Evolutionary conservation across 306 rosid species (phyloP).

Genomic region (Ormosia semicastrata): DNA sequence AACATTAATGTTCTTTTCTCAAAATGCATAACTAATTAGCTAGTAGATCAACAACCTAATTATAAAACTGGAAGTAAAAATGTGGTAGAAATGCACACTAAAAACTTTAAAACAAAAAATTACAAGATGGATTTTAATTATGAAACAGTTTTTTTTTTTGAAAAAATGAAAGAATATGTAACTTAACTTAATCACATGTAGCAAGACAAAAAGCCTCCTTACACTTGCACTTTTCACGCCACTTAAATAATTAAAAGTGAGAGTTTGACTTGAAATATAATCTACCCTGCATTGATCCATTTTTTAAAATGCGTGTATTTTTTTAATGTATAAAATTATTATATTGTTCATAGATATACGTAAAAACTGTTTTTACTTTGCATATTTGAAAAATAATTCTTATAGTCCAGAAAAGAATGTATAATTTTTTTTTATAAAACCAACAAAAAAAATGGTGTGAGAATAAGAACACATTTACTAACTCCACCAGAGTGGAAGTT

Average conservation of each 20-base stretch:
- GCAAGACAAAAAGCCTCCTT: slow-evolving; percentile 19
- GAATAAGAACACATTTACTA: not conserved
- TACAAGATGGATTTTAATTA: not conserved
- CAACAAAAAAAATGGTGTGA: too few relatives aligned
- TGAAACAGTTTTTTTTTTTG: not conserved
- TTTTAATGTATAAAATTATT: not conserved
- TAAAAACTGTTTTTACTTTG: too few relatives aligned
- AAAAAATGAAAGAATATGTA: not conserved
- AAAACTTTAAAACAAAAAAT: too few relatives aligned
- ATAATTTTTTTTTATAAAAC: too few relatives aligned
- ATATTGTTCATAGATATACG: not conserved
- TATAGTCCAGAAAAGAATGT: too few relatives aligned
- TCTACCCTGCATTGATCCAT: not conserved
- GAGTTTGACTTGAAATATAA: slow-evolving; percentile 7
- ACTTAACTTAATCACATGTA: not conserved
- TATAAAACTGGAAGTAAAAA: not conserved
- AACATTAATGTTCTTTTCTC: not conserved
- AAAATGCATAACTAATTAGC: too few relatives aligned
- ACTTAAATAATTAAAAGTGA: not conserved
- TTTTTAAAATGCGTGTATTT: not conserved
- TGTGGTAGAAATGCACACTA: not conserved
- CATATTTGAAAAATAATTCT: too few relatives aligned
- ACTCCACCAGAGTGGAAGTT: not conserved
- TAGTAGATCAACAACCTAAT: not conserved
- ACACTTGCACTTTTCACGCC: slow-evolving; percentile 1